Evolutionary conservation across 495 filamentous ascomycete species (phyloP), one percentile per base, ranked within the genome.

Genomic region (Annulohypoxylon stygium): DNA sequence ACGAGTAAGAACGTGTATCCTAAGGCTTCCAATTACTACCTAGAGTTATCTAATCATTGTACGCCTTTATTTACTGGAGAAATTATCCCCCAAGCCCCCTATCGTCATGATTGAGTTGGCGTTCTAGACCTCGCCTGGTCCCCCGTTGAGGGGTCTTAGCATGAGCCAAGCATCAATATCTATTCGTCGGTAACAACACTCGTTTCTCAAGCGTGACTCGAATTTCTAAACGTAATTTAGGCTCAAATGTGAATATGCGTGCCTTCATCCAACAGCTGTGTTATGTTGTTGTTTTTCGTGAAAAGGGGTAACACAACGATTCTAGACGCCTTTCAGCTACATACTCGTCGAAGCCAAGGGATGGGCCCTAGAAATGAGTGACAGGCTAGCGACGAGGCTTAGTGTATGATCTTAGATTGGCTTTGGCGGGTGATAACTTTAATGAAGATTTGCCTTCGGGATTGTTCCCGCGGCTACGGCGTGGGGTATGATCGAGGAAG

Each of bases 171-270:
- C 37, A 37, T 48, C 20, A 14, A 34, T 25, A 23, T 57, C 60
- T 63, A 71, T 75, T 75, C 67, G 72, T 53, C 26, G 63, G 72
- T 75, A 67, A 75, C 67, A 65, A 16, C 23, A 41, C 53, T 39
- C 16, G 54, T 70, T 71, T 75, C 58, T 55, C 39, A 60, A 10
- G 16, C 48, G 72, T 75, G 67, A 75, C 67, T 61, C 20, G 41
- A 47, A 20, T 65, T 57, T 59, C 50, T 9, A 68, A n/a, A 65
- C 39, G 23, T 9, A 36, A 71, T 75, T 75, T 67, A 71, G 67
- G 72, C 67, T 51, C 57, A 62, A 70, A 47, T 53, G 12, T 26
- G 11, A 23, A 41, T 55, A 30, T 45, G 34, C 50, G 11, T n/a
- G 26, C 25, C 39, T 66, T 65, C 57, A 12, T 30, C 54, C n/a